Percentiles rank a stretch among this genome's conserved stretches.
Conservation (phyloP, 305 asterid species). For the Plantago coronopus region DNA sequence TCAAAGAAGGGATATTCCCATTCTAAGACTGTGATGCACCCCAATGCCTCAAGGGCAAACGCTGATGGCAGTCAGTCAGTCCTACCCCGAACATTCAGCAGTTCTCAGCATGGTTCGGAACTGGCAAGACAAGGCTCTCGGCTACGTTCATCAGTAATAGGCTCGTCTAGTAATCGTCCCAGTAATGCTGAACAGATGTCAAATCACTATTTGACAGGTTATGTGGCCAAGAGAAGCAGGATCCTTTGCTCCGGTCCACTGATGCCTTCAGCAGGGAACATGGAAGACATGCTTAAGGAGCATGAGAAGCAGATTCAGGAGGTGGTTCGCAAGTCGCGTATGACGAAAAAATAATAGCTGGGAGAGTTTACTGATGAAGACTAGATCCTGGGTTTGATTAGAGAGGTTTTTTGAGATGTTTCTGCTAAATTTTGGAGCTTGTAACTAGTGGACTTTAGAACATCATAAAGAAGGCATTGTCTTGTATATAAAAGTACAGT, state of each 20-base stretch:
- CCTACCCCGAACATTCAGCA: constrained; percentile 24
- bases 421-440: background rate
- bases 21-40: constrained; percentile 49
- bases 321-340: constrained; percentile 50
- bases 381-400: background rate
- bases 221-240: constrained; percentile 37
- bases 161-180: constrained; percentile 29
- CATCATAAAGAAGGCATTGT: no score
- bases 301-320: constrained; percentile 60
- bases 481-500: no score
- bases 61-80: constrained; percentile 28
- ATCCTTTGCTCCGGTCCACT: constrained; percentile 58
- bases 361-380: constrained; percentile 4
- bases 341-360: constrained; percentile 28
- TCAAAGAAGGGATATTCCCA: constrained; percentile 30
- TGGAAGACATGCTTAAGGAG: constrained; percentile 63
- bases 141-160: constrained; percentile 23
- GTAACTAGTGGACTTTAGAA: no score
- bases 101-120: constrained; percentile 33
- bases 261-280: constrained; percentile 57
- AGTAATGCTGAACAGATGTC: constrained; percentile 16
- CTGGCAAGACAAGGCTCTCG: constrained; percentile 35
- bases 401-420: background rate
- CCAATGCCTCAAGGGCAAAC: constrained; percentile 31
- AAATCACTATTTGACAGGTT: constrained; percentile 13